Evolutionary conservation across 2,329 filamentous ascomycete species (phyloP).

Genomic region (Aspergillus neotritici): DNA sequence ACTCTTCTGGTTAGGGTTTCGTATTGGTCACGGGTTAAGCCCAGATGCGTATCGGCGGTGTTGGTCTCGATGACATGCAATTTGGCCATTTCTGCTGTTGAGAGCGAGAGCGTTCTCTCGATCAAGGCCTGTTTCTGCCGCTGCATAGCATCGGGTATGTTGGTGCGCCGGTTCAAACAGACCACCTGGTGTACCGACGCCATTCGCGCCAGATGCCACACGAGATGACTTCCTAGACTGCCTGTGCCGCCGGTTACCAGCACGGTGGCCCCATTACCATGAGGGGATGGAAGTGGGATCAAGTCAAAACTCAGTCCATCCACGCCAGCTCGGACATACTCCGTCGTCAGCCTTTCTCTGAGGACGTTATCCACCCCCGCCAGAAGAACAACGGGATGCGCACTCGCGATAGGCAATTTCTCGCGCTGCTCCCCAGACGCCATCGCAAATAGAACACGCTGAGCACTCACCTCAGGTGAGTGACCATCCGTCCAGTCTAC

Average conservation of each 20-base stretch:
- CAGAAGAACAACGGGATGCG: not conserved
- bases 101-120: conserved; percentile 20
- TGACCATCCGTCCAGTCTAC: conserved; percentile 33
- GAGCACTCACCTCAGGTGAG: conserved; percentile 18
- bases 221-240: conserved; percentile 37
- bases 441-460: conserved; percentile 22
- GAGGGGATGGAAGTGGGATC: not conserved
- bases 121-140: conserved; percentile 34
- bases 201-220: conserved; percentile 32
- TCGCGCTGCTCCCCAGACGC: conserved; percentile 12
- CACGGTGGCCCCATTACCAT: conserved; percentile 21
- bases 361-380: not conserved
- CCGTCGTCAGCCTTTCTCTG: conserved; percentile 14
- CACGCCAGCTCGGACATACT: conserved; percentile 20
- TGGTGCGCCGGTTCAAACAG: conserved; percentile 45
- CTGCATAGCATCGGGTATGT: conserved; percentile 13
- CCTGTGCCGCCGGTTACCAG: conserved; percentile 41
- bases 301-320: conserved; percentile 14
- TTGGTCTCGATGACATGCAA: conserved; percentile 47
- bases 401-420: conserved; percentile 5
- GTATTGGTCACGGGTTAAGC: conserved; percentile 41
- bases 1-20: conserved; percentile 31
- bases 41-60: conserved; percentile 44
- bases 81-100: conserved; percentile 26
- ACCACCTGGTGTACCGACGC: conserved; percentile 30